phyloP scores from a whole-genome alignment of 2,329 filamentous ascomycete genomes.

The Neobulgaria alba region DNA sequence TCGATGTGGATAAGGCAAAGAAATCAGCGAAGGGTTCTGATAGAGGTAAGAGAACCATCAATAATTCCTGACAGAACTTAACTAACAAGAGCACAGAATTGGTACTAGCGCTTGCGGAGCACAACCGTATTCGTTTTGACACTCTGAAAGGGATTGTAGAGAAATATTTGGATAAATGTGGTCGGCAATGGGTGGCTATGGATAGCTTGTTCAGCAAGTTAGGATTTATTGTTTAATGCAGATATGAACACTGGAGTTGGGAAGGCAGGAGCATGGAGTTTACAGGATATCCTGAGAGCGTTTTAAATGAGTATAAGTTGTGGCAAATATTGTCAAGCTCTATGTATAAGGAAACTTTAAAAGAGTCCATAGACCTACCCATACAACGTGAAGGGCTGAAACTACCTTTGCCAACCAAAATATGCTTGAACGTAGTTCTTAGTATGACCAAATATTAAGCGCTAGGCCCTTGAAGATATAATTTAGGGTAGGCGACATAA shows the following conservation, averaged over 20 bases:
- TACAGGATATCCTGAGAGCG: slow-evolving; percentile 21
- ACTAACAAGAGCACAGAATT: slow-evolving; percentile 26
- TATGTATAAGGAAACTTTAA: no score
- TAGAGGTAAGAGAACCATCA: slow-evolving; percentile 29
- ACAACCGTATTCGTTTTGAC: slow-evolving; percentile 72
- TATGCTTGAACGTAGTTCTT: no score
- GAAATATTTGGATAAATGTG: slow-evolving; percentile 80
- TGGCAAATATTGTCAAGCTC: no score
- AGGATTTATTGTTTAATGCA: slow-evolving; percentile 37
- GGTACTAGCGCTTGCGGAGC: slow-evolving; percentile 63
- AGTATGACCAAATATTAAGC: no score
- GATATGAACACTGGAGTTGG: slow-evolving; percentile 5
- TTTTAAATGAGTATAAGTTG: no score
- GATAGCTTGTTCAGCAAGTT: slow-evolving; percentile 71
- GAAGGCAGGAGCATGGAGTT: slow-evolving; percentile 6
- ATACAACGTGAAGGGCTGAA: no score
- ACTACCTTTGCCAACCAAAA: no score
- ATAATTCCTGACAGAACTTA: slow-evolving; percentile 15
- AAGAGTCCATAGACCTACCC: no score
- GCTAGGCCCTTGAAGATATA: no score
- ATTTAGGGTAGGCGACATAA: no score
- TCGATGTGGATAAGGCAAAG: slow-evolving; percentile 80
- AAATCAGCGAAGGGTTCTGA: slow-evolving; percentile 39
- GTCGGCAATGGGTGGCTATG: slow-evolving; percentile 90
- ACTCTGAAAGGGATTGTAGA: slow-evolving; percentile 72